phyloP scores from a whole-genome alignment of 1,139 yeast species.

The Hanseniaspora sp. region DNA sequence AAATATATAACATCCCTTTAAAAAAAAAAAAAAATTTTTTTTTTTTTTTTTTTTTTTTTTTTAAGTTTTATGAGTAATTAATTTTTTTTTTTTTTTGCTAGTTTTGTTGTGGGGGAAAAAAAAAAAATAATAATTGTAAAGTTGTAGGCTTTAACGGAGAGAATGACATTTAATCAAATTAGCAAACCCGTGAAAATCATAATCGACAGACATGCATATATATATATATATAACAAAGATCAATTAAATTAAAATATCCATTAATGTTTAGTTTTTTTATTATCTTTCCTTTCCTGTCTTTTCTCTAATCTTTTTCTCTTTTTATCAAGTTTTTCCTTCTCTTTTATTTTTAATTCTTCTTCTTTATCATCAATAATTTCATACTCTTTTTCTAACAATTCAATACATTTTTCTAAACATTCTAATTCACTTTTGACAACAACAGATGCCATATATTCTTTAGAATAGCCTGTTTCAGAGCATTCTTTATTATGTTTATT shows the following conservation, averaged over 20 bases:
- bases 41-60: neutral
- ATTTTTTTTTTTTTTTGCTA: too few relatives aligned
- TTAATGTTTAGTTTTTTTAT: slow-evolving; percentile 19
- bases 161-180: neutral
- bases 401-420: slow-evolving; percentile 38
- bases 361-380: slow-evolving; percentile 34
- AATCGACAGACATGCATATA: too few relatives aligned
- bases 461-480: neutral
- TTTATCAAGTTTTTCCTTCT: slow-evolving; percentile 47
- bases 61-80: neutral
- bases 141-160: neutral
- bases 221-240: neutral
- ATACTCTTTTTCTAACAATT: slow-evolving; percentile 31
- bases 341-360: slow-evolving; percentile 42
- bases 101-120: neutral
- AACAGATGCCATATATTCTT: slow-evolving; percentile 40
- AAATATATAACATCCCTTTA: too few relatives aligned
- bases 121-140: neutral
- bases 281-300: slow-evolving; percentile 16
- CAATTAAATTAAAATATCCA: neutral
- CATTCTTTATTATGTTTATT: neutral
- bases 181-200: too few relatives aligned
- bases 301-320: slow-evolving; percentile 28
- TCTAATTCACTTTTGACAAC: slow-evolving; percentile 45
- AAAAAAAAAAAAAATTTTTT: neutral